Base-by-base conservation (phyloP, 2,329 filamentous ascomycete species). In the Ceratocystis albifundus region DNA sequence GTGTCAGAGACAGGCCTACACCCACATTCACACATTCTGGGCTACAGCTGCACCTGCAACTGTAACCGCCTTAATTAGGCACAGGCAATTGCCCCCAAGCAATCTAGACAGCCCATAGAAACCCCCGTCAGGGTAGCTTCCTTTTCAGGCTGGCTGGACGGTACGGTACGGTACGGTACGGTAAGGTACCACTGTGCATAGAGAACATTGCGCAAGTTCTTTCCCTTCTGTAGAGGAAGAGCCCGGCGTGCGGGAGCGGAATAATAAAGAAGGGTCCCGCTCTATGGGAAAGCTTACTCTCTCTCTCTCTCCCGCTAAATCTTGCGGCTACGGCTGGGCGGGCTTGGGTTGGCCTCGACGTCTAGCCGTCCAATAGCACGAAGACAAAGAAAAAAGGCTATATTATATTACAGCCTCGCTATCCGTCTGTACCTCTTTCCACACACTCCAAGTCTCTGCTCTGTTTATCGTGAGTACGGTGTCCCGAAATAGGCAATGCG, bases 1-100 rank as follows among this genome's bases (percentile, higher is more conserved):
- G 55, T 59, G 28, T 59, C 55, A 36, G 55, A 59, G 28, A 59
- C 55, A 59, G 36, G 32, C 55, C 55, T 28, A 59, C 55, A 59
- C 12, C 15, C 55, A 59, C 53, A 59, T 59, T 25, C 53, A 59
- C 55, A 32, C 15, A 30, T 30, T n/a, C 22, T 30, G 17, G 36
- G n/a, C 55, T 20, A 7, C 55, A 59, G 25, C 25, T 32, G 28
- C 50, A 57, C 15, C 28, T 57, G 53, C 53, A 30, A 59, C 55
- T 59, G 55, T 20, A 59, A 36, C 55, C 30, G 55, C 55, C 30
- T 59, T 30, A 32, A 59, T 28, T 30, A 28, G 30, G 25, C 12
- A 32, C 53, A 30, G 53, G 36, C 36, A 15, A 41, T 10, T 41
- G 36, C 36, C 8, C 8, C 36, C 36, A 41, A 41, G 36, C 36